Conservation (phyloP, 768 basidiomycete species). For the Rhizopogon roseolus region DNA sequence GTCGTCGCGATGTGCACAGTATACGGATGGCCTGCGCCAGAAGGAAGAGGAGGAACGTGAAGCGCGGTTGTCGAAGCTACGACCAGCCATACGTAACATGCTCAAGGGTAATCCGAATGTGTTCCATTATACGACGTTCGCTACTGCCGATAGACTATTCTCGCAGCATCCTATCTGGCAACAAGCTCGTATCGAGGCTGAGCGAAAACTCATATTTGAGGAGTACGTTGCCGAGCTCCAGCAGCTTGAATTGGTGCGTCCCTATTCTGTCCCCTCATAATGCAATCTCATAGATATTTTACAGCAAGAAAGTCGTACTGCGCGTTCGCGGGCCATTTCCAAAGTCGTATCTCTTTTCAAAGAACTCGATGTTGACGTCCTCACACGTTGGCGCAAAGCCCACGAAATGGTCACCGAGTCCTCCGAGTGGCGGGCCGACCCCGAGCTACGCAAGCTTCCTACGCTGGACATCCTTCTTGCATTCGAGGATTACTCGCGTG, state of each 20-base stretch:
- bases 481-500: constrained; percentile 91
- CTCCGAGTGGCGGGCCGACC: constrained; percentile 72
- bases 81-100: constrained; percentile 84
- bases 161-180: constrained; percentile 89
- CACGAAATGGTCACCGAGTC: constrained; percentile 73
- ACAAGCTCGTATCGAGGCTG: constrained; percentile 78
- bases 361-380: constrained; percentile 81
- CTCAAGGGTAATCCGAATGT: constrained; percentile 84
- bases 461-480: constrained; percentile 88
- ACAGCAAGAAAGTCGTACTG: constrained; percentile 75
- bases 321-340: constrained; percentile 73
- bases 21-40: constrained; percentile 66
- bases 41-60: constrained; percentile 88
- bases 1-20: constrained; percentile 34
- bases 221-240: constrained; percentile 87
- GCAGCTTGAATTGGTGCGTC: constrained; percentile 81
- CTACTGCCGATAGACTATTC: constrained; percentile 84
- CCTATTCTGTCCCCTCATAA: background rate
- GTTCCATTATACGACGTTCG: constrained; percentile 88
- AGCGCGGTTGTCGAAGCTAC: constrained; percentile 74
- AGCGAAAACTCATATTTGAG: constrained; percentile 84
- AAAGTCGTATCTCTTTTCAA: constrained; percentile 86
- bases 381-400: constrained; percentile 90
- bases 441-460: constrained; percentile 77
- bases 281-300: constrained; percentile 4